These are phyloP conservation scores for Helicosporidium sp. DNA, from an alignment of 139 green algal genomes.

Conservation along the genomic window DNA sequence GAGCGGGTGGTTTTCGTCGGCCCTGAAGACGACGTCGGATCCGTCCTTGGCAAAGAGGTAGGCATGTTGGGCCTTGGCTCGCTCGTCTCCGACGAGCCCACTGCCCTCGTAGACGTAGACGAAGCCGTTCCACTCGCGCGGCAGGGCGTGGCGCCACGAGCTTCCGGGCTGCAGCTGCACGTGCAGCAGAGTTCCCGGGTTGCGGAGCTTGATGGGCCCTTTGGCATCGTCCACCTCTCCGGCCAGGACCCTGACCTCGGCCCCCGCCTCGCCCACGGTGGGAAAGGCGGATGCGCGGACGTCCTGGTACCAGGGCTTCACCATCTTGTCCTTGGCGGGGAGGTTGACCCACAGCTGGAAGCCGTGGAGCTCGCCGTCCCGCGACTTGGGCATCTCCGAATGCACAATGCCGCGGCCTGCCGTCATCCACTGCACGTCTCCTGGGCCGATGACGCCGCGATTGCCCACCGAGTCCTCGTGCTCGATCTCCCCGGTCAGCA, in stretches of 20 bases:
- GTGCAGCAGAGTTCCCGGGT: constrained; percentile 64
- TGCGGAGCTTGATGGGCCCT: constrained; percentile 55
- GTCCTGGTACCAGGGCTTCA: constrained; percentile 64
- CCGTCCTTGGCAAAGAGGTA: constrained; percentile 23
- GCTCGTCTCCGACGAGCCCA: constrained; percentile 34
- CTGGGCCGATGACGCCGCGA: constrained; percentile 53
- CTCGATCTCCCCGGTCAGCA: constrained; percentile 65
- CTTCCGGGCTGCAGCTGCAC: constrained; percentile 32
- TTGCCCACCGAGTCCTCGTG: constrained; percentile 63
- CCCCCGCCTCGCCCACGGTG: constrained; percentile 17
- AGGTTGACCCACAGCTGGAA: constrained; percentile 89
- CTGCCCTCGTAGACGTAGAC: constrained; percentile 55
- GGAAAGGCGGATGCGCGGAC: constrained; percentile 57
- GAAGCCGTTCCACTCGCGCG: constrained; percentile 43
- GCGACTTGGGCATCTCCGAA: constrained; percentile 54
- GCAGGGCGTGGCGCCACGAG: constrained; percentile 22
- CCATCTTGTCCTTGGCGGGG: constrained; percentile 69
- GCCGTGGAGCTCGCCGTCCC: constrained; percentile 44
- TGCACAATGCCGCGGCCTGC: constrained; percentile 62
- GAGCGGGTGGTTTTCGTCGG: constrained; percentile 14
- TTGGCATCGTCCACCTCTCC: constrained; percentile 10
- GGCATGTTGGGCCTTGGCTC: constrained; percentile 25
- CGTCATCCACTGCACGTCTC: constrained; percentile 85
- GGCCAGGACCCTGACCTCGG: constrained; percentile 60
- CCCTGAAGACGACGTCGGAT: constrained; percentile 3